Percentiles rank a stretch among this genome's conserved stretches.
Conservation (phyloP, 352 stramenopile genomes). For the Phytophthora crassamura region DNA sequence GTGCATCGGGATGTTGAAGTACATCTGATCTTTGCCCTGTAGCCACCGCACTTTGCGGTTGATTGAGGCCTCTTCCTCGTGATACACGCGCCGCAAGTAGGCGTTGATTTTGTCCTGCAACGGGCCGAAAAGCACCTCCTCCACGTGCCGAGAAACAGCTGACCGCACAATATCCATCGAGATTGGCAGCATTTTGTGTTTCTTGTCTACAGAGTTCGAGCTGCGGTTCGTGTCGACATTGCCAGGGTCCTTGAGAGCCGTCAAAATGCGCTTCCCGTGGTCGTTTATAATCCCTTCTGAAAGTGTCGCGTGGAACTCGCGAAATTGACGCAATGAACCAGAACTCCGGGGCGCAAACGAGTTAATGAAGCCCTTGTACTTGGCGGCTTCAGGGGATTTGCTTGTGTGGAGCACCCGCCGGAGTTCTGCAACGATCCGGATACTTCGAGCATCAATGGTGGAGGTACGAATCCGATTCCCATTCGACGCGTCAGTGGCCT, state of each 20-base stretch:
- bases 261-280: slow-evolving; percentile 70
- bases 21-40: slow-evolving; percentile 91
- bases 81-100: slow-evolving; percentile 65
- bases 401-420: slow-evolving; percentile 79
- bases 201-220: slow-evolving; percentile 24
- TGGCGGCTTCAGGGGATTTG: slow-evolving; percentile 73
- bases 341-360: slow-evolving; percentile 58
- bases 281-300: slow-evolving; percentile 71
- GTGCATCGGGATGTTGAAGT: slow-evolving; percentile 88
- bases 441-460: slow-evolving; percentile 70
- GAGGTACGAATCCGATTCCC: slow-evolving; percentile 36
- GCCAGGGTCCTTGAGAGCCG: slow-evolving; percentile 54
- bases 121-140: slow-evolving; percentile 80
- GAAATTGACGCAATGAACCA: slow-evolving; percentile 57
- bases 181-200: slow-evolving; percentile 39
- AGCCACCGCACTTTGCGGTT: slow-evolving; percentile 90
- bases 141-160: slow-evolving; percentile 79
- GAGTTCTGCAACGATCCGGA: slow-evolving; percentile 85
- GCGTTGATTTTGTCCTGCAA: slow-evolving; percentile 68
- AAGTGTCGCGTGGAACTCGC: slow-evolving; percentile 66
- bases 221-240: slow-evolving; percentile 27
- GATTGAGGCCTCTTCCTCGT: slow-evolving; percentile 79
- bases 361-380: slow-evolving; percentile 73
- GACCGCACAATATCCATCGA: slow-evolving; percentile 62
- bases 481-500: slow-evolving; percentile 39